Conservation (phyloP, 2,329 filamentous ascomycete species). For the Daldinia sp. region DNA sequence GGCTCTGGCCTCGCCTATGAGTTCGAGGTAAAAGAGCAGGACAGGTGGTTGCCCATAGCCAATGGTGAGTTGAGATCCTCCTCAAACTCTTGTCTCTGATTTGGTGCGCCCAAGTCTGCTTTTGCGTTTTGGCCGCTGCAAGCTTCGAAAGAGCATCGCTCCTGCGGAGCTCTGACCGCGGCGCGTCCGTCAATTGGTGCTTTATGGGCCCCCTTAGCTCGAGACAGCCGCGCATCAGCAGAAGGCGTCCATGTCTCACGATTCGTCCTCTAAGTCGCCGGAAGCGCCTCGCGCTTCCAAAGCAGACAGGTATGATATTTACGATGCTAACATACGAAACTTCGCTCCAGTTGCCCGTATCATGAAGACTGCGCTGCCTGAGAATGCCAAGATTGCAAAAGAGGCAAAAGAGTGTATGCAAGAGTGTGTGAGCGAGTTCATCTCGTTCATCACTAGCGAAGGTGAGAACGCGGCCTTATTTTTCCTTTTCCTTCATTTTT, state of each 20-base stretch:
- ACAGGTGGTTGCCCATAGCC: slow-evolving; percentile 99
- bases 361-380: slow-evolving; percentile 97
- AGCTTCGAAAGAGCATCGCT: slow-evolving; percentile 58
- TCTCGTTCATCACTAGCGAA: slow-evolving; percentile 99
- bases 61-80: slow-evolving; percentile 85
- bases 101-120: slow-evolving; percentile 62
- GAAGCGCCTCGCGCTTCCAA: slow-evolving; percentile 63
- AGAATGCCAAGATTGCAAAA: slow-evolving; percentile 99
- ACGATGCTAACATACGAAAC: slow-evolving; percentile 94
- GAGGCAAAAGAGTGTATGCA: slow-evolving; percentile 99
- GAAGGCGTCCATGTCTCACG: slow-evolving; percentile 67
- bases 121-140: slow-evolving; percentile 49
- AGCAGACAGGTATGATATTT: slow-evolving; percentile 64
- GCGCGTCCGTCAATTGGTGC: slow-evolving; percentile 52
- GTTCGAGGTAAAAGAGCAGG: slow-evolving; percentile 99
- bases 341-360: slow-evolving; percentile 97
- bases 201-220: slow-evolving; percentile 55
- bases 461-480: slow-evolving; percentile 68
- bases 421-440: slow-evolving; percentile 99
- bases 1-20: slow-evolving; percentile 82
- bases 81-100: slow-evolving; percentile 58
- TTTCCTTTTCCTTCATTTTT: slow-evolving; percentile 38
- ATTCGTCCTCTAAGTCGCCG: slow-evolving; percentile 65
- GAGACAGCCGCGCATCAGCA: slow-evolving; percentile 54
- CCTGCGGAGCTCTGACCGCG: slow-evolving; percentile 56